phyloP scores from a whole-genome alignment of 169 alveolate genomes.

The Amoebophrya sp. region DNA sequence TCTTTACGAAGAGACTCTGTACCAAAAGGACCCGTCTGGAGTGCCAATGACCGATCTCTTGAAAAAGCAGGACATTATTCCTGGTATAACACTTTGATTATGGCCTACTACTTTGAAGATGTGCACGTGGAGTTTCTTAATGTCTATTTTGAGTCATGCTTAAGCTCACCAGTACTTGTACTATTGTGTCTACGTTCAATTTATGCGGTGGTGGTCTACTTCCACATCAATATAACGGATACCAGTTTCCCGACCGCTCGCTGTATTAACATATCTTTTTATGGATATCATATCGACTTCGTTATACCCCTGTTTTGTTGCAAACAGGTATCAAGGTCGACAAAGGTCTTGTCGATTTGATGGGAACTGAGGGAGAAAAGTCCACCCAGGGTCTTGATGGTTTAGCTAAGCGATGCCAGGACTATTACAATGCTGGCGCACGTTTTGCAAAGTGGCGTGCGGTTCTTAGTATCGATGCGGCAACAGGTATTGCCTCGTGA shows the following conservation, averaged over 20 bases:
- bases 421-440: constrained; percentile 94
- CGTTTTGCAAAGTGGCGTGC: constrained; percentile 99
- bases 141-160: too few relatives aligned
- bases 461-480: constrained; percentile 84
- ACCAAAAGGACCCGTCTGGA: constrained; percentile 80
- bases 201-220: too few relatives aligned
- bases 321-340: constrained; percentile 95
- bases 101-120: too few relatives aligned
- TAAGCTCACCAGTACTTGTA: too few relatives aligned
- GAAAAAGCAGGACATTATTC: constrained; percentile 83
- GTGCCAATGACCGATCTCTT: constrained; percentile 74
- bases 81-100: constrained; percentile 87
- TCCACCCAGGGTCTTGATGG: constrained; percentile 89
- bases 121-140: too few relatives aligned
- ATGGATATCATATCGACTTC: too few relatives aligned
- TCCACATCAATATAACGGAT: too few relatives aligned
- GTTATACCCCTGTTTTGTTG: too few relatives aligned
- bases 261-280: too few relatives aligned
- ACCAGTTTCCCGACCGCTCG: too few relatives aligned
- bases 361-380: constrained; percentile 81
- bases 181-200: too few relatives aligned
- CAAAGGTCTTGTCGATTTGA: constrained; percentile 81
- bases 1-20: constrained; percentile 95
- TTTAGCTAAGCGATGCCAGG: constrained; percentile 88
- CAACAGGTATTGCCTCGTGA: constrained; percentile 47